Conservation (phyloP, 257 asterid species). For the Solanum neorickii region DNA sequence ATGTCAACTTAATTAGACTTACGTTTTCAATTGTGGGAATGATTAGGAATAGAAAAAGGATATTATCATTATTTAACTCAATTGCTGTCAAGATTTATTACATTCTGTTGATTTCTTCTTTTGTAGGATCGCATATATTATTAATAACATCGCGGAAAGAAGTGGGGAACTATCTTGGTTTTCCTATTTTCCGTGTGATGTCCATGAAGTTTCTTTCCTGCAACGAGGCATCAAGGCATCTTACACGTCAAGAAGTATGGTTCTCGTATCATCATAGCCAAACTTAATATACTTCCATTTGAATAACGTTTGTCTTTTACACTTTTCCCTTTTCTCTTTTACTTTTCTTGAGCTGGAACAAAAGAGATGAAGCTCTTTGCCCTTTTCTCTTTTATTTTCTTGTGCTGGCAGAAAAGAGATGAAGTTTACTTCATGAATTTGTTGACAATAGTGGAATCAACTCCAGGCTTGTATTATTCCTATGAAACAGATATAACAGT, state of each 20-base stretch:
- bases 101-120: constrained; percentile 2
- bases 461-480: constrained; percentile 87
- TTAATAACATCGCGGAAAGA: constrained; percentile 76
- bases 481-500: constrained; percentile 84
- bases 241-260: constrained; percentile 63
- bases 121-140: constrained; percentile 50
- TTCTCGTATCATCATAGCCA: background rate
- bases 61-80: background rate
- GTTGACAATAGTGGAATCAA: constrained; percentile 78
- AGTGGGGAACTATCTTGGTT: constrained; percentile 76
- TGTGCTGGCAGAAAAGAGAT: constrained; percentile 59
- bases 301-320: background rate
- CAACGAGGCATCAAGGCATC: constrained; percentile 53
- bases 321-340: background rate
- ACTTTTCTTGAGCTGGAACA: constrained; percentile 32
- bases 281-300: background rate
- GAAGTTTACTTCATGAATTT: constrained; percentile 74
- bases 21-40: background rate
- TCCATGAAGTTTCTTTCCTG: constrained; percentile 81
- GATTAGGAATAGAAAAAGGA: background rate
- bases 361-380: constrained; percentile 44
- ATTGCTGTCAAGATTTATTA: background rate
- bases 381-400: background rate
- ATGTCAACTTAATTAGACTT: background rate
- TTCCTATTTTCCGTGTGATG: constrained; percentile 60